Percentiles rank a stretch among this genome's conserved stretches.
These are phyloP conservation scores for Mycena olivaceomarginata DNA, from an alignment of 768 basidiomycete species.

Conservation along the genomic window DNA sequence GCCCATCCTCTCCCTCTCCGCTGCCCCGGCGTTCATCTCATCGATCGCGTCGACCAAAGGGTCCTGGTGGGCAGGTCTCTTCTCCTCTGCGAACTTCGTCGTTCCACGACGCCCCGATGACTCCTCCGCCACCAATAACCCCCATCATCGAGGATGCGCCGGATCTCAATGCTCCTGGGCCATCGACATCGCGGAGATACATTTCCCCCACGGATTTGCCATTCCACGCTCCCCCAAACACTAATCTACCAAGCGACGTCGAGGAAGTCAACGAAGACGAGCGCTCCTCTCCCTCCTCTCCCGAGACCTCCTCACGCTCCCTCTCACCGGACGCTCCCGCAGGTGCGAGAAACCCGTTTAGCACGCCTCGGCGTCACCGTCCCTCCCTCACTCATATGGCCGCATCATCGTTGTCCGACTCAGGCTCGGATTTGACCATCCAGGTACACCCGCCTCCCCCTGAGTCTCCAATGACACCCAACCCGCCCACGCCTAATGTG, in stretches of 20 bases:
- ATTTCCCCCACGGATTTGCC: slow-evolving; percentile 79
- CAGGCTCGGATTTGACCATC: slow-evolving; percentile 81
- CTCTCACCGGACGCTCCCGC: slow-evolving; percentile 75
- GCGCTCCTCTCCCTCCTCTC: slow-evolving; percentile 59
- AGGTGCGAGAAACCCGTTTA: slow-evolving; percentile 92
- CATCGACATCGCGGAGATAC: slow-evolving; percentile 70
- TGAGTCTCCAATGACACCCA: slow-evolving; percentile 86
- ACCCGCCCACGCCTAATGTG: slow-evolving; percentile 90
- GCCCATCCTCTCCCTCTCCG: slow-evolving; percentile 66
- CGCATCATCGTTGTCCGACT: slow-evolving; percentile 71
- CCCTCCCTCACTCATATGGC: slow-evolving; percentile 83
- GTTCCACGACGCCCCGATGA: slow-evolving; percentile 62
- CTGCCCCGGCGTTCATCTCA: slow-evolving; percentile 65
- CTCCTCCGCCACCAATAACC: slow-evolving; percentile 83
- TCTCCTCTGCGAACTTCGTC: slow-evolving; percentile 80
- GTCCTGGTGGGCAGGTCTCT: slow-evolving; percentile 70
- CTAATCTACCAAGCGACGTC: slow-evolving; percentile 62
- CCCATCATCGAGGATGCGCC: slow-evolving; percentile 82
- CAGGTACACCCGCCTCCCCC: slow-evolving; percentile 83
- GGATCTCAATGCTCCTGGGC: slow-evolving; percentile 66
- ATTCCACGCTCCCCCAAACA: slow-evolving; percentile 73
- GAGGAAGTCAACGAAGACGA: slow-evolving; percentile 52
- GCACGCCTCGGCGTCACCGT: slow-evolving; percentile 80
- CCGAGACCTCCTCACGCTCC: slow-evolving; percentile 72
- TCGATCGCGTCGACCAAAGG: slow-evolving; percentile 77